phyloP scores from a whole-genome alignment of 495 filamentous ascomycete genomes.

The Penicillium tannophilum region DNA sequence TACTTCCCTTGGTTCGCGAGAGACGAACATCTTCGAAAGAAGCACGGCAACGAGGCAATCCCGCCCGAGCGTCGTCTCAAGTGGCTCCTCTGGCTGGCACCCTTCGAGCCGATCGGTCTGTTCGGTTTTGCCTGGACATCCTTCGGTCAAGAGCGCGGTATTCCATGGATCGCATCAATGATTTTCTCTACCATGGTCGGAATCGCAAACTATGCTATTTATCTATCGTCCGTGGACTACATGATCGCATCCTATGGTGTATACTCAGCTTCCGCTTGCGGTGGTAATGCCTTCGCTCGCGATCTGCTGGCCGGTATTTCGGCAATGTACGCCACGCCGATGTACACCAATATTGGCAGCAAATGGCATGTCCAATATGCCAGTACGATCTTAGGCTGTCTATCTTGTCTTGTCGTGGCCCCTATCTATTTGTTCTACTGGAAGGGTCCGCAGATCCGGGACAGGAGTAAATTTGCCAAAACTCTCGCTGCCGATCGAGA shows the following conservation, averaged over 20 bases:
- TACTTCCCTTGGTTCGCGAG: constrained; percentile 64
- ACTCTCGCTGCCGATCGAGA: constrained; percentile 29
- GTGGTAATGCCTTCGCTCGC: constrained; percentile 59
- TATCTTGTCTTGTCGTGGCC: constrained; percentile 45
- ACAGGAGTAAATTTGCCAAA: constrained; percentile 49
- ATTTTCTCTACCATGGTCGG: constrained; percentile 60
- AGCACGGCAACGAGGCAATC: constrained; percentile 34
- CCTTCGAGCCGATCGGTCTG: constrained; percentile 64
- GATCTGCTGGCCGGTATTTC: constrained; percentile 50
- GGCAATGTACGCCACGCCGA: constrained; percentile 45
- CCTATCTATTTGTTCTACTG: constrained; percentile 56
- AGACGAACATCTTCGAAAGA: constrained; percentile 43
- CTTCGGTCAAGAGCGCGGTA: constrained; percentile 47
- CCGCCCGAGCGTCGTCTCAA: constrained; percentile 35
- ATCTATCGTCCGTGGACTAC: constrained; percentile 78
- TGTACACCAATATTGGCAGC: constrained; percentile 42
- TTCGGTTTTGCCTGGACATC: constrained; percentile 68
- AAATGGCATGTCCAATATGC: constrained; percentile 47
- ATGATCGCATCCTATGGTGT: constrained; percentile 77
- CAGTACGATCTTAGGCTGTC: constrained; percentile 44
- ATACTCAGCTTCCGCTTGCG: constrained; percentile 74
- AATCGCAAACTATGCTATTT: constrained; percentile 68
- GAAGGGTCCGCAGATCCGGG: constrained; percentile 49
- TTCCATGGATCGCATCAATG: constrained; percentile 65
- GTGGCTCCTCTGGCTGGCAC: constrained; percentile 58